These are phyloP conservation scores for Aspergillus tamarii DNA, from an alignment of 2,329 filamentous ascomycete species.

Conservation along the genomic window DNA sequence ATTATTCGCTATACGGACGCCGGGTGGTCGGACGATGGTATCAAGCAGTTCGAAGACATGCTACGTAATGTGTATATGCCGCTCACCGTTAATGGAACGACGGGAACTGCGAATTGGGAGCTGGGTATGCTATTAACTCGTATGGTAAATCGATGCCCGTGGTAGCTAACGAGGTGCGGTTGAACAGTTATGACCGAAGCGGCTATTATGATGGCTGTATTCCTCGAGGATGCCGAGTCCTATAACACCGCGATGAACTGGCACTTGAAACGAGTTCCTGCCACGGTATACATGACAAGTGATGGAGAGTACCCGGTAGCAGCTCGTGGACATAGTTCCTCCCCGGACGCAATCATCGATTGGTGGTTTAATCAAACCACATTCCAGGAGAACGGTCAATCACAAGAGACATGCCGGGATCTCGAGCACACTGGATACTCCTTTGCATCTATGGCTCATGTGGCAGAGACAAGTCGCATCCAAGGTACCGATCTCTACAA, in stretches of 20 bases:
- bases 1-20: not conserved
- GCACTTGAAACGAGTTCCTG: not conserved
- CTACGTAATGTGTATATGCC: slow-evolving; percentile 3
- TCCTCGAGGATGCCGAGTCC: not conserved
- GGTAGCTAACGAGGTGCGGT: not conserved
- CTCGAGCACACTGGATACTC: not conserved
- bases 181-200: not conserved
- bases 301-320: not conserved
- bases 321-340: slow-evolving; percentile 2
- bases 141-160: not conserved
- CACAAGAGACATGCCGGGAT: slow-evolving; percentile 3
- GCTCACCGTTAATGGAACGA: not conserved
- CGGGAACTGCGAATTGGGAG: not conserved
- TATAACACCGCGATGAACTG: not conserved
- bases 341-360: not conserved
- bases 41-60: not conserved
- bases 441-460: slow-evolving; percentile 2
- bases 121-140: not conserved
- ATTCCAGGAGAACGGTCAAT: not conserved
- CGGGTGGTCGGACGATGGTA: not conserved
- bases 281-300: not conserved
- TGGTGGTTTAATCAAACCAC: slow-evolving; percentile 1
- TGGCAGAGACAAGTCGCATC: not conserved
- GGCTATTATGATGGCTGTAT: not conserved
- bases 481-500: not conserved